Evolutionary conservation across 345 rosid genomes (phyloP).

Genomic region (Salix dunnii): DNA sequence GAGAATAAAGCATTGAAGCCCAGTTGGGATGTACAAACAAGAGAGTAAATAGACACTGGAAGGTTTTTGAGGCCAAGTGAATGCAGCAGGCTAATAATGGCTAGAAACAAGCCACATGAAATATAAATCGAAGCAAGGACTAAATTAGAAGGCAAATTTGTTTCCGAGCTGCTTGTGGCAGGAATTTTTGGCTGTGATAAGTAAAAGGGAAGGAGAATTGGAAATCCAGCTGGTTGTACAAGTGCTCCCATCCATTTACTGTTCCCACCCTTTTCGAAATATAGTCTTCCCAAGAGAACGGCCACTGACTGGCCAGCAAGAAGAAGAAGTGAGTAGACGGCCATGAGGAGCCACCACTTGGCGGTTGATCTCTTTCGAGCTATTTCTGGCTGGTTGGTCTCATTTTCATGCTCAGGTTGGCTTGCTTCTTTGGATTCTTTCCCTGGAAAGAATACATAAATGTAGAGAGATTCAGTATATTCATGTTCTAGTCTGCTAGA

Average conservation of each 20-base stretch:
- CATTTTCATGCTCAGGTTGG: neutral
- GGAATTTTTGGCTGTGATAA: slow-evolving; percentile 10
- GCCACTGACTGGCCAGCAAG: slow-evolving; percentile 18
- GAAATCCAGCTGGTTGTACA: slow-evolving; percentile 39
- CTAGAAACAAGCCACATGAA: slow-evolving; percentile 26
- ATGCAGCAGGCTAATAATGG: slow-evolving; percentile 14
- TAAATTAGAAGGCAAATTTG: neutral
- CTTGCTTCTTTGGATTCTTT: neutral
- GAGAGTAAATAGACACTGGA: slow-evolving; percentile 40
- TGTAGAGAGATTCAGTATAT: no score
- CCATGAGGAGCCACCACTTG: slow-evolving; percentile 12
- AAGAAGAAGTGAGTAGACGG: slow-evolving; percentile 2
- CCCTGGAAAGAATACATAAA: no score
- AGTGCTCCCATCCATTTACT: slow-evolving; percentile 39
- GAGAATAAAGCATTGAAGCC: slow-evolving; percentile 41
- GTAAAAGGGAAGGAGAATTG: slow-evolving; percentile 18
- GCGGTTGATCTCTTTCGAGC: neutral
- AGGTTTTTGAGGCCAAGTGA: slow-evolving; percentile 25
- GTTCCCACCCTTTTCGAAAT: slow-evolving; percentile 29
- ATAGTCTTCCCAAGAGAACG: slow-evolving; percentile 16
- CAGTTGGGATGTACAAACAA: slow-evolving; percentile 47
- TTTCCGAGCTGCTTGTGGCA: neutral
- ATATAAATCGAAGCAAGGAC: slow-evolving; percentile 9
- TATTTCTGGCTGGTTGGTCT: slow-evolving; percentile 2
- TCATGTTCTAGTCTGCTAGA: no score